Percentiles rank a stretch among this genome's conserved stretches.
These are phyloP conservation scores for Rosa multiflora DNA, from an alignment of 306 rosid species.

Conservation along the genomic window DNA sequence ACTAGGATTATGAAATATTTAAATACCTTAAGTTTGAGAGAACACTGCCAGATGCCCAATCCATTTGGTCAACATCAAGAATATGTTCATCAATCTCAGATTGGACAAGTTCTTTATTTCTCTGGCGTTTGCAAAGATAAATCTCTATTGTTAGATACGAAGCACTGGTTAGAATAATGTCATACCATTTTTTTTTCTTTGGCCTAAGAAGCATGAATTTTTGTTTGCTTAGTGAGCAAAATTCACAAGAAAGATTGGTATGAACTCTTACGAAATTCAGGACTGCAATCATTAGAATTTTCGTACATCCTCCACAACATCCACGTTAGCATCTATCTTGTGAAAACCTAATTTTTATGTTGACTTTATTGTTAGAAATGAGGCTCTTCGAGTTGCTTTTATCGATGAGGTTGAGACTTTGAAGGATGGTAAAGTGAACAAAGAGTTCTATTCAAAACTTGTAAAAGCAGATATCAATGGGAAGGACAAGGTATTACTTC, in stretches of 20 bases:
- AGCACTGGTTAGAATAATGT: neutral
- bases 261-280: neutral
- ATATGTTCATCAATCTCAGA: neutral
- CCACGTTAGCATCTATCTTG: neutral
- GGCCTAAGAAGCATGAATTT: neutral
- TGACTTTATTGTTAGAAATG: conserved; percentile 54
- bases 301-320: neutral
- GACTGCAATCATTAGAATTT: neutral
- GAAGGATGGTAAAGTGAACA: conserved; percentile 64
- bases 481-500: conserved; percentile 69
- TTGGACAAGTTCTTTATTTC: neutral
- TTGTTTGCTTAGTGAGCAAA: neutral
- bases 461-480: conserved; percentile 92
- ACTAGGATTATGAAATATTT: neutral
- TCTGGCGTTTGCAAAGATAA: neutral
- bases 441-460: conserved; percentile 83
- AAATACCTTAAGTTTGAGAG: neutral
- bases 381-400: conserved; percentile 95
- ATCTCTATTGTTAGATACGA: neutral
- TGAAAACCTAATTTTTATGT: conserved; percentile 16
- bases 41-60: neutral
- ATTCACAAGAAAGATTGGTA: neutral
- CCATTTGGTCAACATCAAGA: neutral
- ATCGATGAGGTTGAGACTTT: conserved; percentile 80
- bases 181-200: neutral